Conservation (phyloP, 257 asterid species). For the Plantago ovata region DNA sequence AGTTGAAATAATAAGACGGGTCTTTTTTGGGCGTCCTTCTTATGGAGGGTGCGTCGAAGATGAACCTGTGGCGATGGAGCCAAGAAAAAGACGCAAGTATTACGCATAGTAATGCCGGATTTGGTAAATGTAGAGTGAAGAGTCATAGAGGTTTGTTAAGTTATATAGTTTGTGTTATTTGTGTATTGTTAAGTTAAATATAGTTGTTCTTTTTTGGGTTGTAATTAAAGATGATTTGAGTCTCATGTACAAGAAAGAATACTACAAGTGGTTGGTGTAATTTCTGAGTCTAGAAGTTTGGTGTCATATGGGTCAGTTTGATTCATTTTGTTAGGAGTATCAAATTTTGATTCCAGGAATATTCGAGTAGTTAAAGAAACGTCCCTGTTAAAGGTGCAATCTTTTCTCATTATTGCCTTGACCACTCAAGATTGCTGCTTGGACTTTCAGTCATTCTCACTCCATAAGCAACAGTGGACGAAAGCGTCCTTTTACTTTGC, state of each 20-base stretch:
- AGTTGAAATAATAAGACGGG: background rate
- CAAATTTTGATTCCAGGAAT: no score
- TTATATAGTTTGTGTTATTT: slow-evolving; percentile 14
- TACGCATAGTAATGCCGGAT: slow-evolving; percentile 18
- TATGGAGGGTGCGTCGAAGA: slow-evolving; percentile 17
- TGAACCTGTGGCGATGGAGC: slow-evolving; percentile 22
- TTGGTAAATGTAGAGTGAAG: slow-evolving; percentile 39
- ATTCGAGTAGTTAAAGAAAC: no score
- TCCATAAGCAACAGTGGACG: slow-evolving; percentile 36
- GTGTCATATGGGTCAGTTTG: no score
- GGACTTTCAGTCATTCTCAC: no score
- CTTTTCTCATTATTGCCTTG: no score
- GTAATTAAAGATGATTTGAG: background rate
- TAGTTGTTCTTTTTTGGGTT: slow-evolving; percentile 5
- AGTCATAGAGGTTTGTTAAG: slow-evolving; percentile 13
- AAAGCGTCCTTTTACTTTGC: slow-evolving; percentile 78
- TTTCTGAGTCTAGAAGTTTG: no score
- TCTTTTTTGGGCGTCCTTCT: background rate
- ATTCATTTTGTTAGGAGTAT: no score
- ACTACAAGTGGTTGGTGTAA: no score
- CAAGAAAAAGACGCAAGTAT: slow-evolving; percentile 14
- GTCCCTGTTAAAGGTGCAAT: no score
- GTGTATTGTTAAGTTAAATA: background rate
- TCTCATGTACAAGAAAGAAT: no score
- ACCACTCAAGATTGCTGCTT: no score